A percentile compares a stretch with the other conserved stretches of the same genome.
Evolutionary conservation across 2,329 filamentous ascomycete species (phyloP).

Genomic region (Fusarium irregulare): DNA sequence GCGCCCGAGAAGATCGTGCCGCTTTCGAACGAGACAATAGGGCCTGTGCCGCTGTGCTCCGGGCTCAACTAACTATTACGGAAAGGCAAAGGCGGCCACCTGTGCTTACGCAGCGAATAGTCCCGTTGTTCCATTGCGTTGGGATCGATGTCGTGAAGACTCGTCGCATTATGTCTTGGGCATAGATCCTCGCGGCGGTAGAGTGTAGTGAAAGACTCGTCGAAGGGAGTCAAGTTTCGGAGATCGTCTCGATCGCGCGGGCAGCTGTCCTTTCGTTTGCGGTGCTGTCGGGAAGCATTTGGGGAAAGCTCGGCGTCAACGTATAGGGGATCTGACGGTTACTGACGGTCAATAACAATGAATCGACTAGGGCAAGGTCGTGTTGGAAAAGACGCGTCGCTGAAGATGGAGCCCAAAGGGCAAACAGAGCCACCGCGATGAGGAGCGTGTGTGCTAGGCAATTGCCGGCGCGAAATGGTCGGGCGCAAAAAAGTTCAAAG

Average conservation of each 20-base stretch:
- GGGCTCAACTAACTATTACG: neutral
- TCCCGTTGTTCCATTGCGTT: neutral
- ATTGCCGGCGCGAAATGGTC: neutral
- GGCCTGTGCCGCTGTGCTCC: neutral
- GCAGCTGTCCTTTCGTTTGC: neutral
- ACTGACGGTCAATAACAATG: neutral
- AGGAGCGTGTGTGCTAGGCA: neutral
- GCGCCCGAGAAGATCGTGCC: rapidly evolving
- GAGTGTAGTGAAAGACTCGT: neutral
- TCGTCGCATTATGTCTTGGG: neutral
- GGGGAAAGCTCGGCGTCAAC: neutral
- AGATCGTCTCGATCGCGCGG: neutral
- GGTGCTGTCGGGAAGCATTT: neutral
- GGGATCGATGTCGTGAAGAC: neutral
- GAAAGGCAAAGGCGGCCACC: rapidly evolving
- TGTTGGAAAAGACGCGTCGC: neutral
- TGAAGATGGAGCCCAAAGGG: neutral
- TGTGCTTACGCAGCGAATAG: neutral
- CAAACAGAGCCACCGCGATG: neutral
- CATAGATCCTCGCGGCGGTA: neutral
- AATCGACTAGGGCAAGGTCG: neutral
- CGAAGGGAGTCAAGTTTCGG: neutral
- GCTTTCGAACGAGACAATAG: neutral
- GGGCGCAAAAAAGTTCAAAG: neutral
- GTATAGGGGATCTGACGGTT: neutral